Evolutionary conservation across 164 flowering plant genomes (phyloP), one percentile per base, ranked within the genome.

Genomic region (Annona squamosa): DNA sequence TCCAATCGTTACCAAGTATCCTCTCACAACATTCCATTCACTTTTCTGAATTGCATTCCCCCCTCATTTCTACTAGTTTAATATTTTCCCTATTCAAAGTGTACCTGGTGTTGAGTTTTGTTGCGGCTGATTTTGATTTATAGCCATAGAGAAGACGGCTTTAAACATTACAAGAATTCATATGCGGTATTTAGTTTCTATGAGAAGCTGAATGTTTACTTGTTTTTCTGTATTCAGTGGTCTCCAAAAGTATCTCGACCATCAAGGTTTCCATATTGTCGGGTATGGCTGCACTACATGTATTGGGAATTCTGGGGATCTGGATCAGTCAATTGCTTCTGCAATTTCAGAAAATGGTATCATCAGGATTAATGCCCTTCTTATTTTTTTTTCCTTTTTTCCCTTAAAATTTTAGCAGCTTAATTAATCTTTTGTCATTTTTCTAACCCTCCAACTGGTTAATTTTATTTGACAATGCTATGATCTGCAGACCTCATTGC

Each of bases 261-360:
- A 86, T 75, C 86, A 84, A 71, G 97, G 97, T 6, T 92, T 92
- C 75, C 48, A 88, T 75, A 88, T 89, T 77, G 95, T 92, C 82
- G 97, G 97, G 9, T 92, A 89, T 84, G 97, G 97, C 62, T 90
- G 97, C 82, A 92, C 97, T 46, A 92, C 97, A 9, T 92, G 97
- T 76, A 90, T 92, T 76, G 97, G 97, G 5, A 92, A 92, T 77
- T 90, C 97, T 5, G 92, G 97, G 46, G 95, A 92, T 44, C 77
- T 92, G 56, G 82, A 89, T 81, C 95, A 92, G 71, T 78, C 93
- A 17, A 93, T 92, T 66, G 87, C 86, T 72, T 76, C 90, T 43
- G 92, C 92, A 57, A 86, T 92, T 78, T 59, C 92, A 26, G 95
- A 86, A 74, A 90, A 89, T 80, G 97, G 97, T 92, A 82, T 5